Evolutionary conservation across 805 yeast species (phyloP), one percentile per base, ranked within the genome.

Genomic region (Candida alai): DNA sequence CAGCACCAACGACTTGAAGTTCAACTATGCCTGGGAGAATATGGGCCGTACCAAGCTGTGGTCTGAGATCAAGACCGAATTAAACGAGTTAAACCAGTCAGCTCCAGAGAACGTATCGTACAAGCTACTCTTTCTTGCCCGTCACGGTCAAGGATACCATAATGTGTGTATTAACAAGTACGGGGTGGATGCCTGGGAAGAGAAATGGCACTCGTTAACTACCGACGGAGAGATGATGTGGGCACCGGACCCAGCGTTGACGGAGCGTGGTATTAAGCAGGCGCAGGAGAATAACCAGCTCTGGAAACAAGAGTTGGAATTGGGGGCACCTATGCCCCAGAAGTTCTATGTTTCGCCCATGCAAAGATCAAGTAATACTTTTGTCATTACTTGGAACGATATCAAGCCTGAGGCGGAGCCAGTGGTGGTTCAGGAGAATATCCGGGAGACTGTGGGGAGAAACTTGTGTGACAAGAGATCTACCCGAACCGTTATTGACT

Each of bases 81-180:
- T 75, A 19, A 43, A 49, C 1, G 37, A 48, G 8, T 52, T 75
- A 42, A 73, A 73, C 41, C 33, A 36, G 2, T 28, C 45, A 5
- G 64, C 70, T 13, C 38, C 43, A 0, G 44, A 43, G 1, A 64
- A 70, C 39, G 78, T 59, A 22, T 32, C 40, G 18, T 75, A 63
- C 52, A 78, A 76, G 45, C 45, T 78, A 30, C 38, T 78, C 3
- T 68, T 74, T 30, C 62, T 74, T 35, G 80, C 81, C 8, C 65
- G 87, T 49, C 87, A 80, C 45, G 87, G 86, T 5, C 84, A 80
- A 52, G 87, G 86, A 0, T 73, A 57, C 48, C 88, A 80, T 42
- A 80, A 80, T 45, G 61, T 64, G 28, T 70, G 74, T 3, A 74
- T 78, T 11, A 58, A 56, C 15, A 66, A 72, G 39, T 78, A 76